A percentile compares a stretch with the other conserved stretches of the same genome.
Conservation (phyloP, 148 eudicot genomes). For the Camellia sinensis region DNA sequence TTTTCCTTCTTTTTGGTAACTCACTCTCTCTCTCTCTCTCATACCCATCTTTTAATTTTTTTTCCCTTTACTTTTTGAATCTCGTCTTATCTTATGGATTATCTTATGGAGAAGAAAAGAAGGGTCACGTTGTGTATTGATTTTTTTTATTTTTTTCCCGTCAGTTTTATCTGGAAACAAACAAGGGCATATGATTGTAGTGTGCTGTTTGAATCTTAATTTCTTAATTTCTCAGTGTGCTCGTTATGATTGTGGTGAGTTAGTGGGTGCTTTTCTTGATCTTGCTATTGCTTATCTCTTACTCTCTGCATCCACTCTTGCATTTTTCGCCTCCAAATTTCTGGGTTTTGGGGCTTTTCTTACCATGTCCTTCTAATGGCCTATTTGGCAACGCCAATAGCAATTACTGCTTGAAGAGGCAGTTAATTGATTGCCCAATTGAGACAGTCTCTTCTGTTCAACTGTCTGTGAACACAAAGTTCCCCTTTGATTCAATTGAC, state of each 20-base stretch:
- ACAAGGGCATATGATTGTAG: neutral
- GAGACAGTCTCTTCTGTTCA: constrained; percentile 61
- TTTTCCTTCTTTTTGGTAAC: no score
- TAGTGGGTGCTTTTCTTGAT: constrained; percentile 85
- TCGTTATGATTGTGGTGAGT: no score
- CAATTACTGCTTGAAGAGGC: constrained; percentile 42
- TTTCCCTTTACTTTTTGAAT: no score
- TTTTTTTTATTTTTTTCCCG: no score
- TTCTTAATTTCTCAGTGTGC: no score
- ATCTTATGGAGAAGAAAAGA: no score
- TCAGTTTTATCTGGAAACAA: neutral
- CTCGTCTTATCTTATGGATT: no score
- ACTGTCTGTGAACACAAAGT: constrained; percentile 44
- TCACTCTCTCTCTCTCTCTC: no score
- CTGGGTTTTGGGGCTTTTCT: constrained; percentile 58
- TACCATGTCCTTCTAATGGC: constrained; percentile 74
- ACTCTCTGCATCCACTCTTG: constrained; percentile 67
- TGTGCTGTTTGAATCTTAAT: neutral
- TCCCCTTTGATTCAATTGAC: constrained; percentile 59
- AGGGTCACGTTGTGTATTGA: no score
- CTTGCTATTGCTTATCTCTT: constrained; percentile 73
- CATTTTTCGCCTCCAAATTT: constrained; percentile 57
- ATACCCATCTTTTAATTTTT: no score
- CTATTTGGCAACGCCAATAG: constrained; percentile 37
- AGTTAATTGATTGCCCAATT: constrained; percentile 53